phyloP scores from a whole-genome alignment of 139 green algal genomes.

The Dunaliella primolecta region DNA sequence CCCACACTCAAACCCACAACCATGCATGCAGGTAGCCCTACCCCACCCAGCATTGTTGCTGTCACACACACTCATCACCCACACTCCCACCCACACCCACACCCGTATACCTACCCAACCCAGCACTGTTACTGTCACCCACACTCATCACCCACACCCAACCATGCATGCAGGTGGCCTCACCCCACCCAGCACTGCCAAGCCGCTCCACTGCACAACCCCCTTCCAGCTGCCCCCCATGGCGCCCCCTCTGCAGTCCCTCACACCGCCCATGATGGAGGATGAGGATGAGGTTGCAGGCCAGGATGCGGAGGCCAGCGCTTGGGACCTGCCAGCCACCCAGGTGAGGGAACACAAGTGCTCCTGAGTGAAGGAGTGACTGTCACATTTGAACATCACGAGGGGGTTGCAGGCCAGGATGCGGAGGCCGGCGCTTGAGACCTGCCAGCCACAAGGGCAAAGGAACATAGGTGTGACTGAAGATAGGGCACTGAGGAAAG shows the following conservation, averaged over 20 bases:
- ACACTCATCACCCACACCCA: neutral
- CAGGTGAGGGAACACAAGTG: no score
- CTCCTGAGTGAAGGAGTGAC: no score
- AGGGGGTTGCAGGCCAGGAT: no score
- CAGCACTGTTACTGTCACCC: no score
- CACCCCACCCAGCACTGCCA: neutral
- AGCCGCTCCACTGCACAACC: neutral
- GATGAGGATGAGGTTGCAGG: neutral
- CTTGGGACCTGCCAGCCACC: neutral
- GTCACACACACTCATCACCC: no score
- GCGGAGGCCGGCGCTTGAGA: neutral
- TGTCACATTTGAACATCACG: neutral
- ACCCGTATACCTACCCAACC: no score
- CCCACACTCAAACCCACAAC: no score
- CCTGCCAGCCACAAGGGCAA: neutral
- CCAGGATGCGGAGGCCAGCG: neutral
- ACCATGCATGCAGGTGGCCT: neutral
- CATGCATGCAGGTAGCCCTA: no score
- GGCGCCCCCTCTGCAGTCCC: neutral
- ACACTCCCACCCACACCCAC: neutral
- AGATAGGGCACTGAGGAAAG: no score
- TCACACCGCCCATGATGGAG: neutral
- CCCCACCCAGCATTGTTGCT: no score
- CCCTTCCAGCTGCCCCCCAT: neutral
- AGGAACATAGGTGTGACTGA: no score